These are phyloP conservation scores for Microascus cirrosus DNA, from an alignment of 2,329 filamentous ascomycete species.

Conservation along the genomic window DNA sequence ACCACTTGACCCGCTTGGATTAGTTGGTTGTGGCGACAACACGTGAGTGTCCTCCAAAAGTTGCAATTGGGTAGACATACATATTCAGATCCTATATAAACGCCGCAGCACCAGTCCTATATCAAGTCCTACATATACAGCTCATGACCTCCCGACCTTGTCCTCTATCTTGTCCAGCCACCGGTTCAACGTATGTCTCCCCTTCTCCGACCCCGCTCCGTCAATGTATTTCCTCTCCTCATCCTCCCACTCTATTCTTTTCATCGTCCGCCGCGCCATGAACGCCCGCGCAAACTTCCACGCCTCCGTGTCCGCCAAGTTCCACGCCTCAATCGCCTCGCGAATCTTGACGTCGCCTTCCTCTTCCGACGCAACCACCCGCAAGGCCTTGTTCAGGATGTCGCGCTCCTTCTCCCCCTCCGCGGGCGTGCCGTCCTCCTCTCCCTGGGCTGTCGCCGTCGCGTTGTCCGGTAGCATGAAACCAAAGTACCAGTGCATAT, in stretches of 20 bases:
- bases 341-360: constrained; percentile 33
- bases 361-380: constrained; percentile 29
- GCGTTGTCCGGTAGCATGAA: constrained; percentile 59
- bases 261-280: constrained; percentile 48
- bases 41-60: background rate
- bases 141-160: constrained; percentile 3
- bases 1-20: background rate
- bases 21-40: background rate
- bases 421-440: too few relatives aligned
- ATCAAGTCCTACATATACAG: background rate
- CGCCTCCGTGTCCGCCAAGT: constrained; percentile 62
- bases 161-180: constrained; percentile 19
- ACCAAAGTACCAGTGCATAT: constrained; percentile 83
- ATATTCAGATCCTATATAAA: background rate
- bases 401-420: constrained; percentile 38
- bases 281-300: constrained; percentile 67
- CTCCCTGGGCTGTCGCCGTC: too few relatives aligned
- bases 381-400: constrained; percentile 43
- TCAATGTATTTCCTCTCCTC: constrained; percentile 55
- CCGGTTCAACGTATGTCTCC: constrained; percentile 21
- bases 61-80: background rate
- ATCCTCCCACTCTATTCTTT: constrained; percentile 58
- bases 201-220: constrained; percentile 43
- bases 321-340: constrained; percentile 52
- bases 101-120: background rate